Base-by-base conservation (phyloP, 83 land plant species). In the Picea abies region DNA sequence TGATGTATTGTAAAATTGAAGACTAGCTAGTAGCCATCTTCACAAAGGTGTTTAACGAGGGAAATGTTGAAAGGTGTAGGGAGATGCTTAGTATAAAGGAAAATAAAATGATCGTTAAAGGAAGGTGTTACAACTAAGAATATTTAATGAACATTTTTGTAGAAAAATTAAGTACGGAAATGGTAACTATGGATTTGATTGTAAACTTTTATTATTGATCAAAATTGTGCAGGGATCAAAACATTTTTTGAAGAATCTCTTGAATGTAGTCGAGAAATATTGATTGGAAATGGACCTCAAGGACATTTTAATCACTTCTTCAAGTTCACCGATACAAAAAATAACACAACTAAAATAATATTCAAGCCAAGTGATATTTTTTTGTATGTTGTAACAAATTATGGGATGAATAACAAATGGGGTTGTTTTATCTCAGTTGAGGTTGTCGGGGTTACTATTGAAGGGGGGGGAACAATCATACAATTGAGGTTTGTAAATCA, bases 401-500 rank as follows among this genome's bases (percentile, higher is more conserved):
- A 91, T 8, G 78, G 92, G 72, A 94, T 96, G 98, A 96, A 96
- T 76, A 91, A 84, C 63, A 84, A 85, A 19, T 96, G 96, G 97
- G 90, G 88, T 6, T 92, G 95, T 56, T 92, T 95, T 47, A 91
- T 90, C 12, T 61, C 88, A 29, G 29, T 29, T 29, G 95, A 91
- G 81, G 95, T 94, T 82, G 97, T 96, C 19, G 81, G 84, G 84
- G 92, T 89, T 73, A 91, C 97, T 60, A 87, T 96, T 47, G 92
- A 91, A 85, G 97, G 98, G 63, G 98, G 98, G 52, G 98, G 94
- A 25, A 96, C 97, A 37, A 94, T 96, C 37, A 72, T 96, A 47
- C 98, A 96, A 67, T 75, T 96, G 15, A 92, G 97, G 29, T 29
- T 29, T 29, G 29, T 29, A 29, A 29, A 29, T 29, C 29, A 29